These are phyloP conservation scores for Pseudotulostoma volvatum DNA, from an alignment of 495 filamentous ascomycete genomes.

Conservation along the genomic window DNA sequence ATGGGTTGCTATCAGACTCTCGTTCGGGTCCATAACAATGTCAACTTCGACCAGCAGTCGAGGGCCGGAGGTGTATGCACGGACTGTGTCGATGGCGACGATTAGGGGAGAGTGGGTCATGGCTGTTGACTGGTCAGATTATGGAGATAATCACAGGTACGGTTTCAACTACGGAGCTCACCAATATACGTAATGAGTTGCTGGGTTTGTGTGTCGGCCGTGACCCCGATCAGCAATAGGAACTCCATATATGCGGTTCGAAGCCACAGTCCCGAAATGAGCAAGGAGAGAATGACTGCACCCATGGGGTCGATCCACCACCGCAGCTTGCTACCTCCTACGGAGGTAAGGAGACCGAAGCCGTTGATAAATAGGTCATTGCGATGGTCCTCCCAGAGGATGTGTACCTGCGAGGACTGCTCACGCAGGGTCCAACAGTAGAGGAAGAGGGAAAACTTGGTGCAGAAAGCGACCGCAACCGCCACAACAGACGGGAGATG, in stretches of 20 bases:
- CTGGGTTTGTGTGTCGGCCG: constrained; percentile 69
- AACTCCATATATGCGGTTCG: constrained; percentile 80
- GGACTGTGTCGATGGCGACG: constrained; percentile 79
- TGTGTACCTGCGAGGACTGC: constrained; percentile 77
- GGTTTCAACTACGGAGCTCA: constrained; percentile 15
- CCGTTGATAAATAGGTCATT: constrained; percentile 84
- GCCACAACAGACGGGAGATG: constrained; percentile 76
- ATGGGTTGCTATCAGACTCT: constrained; percentile 62
- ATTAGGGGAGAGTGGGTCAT: constrained; percentile 80
- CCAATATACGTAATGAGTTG: constrained; percentile 95
- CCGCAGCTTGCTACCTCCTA: constrained; percentile 67
- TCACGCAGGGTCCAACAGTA: constrained; percentile 88
- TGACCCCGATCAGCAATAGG: constrained; percentile 75
- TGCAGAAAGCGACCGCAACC: constrained; percentile 67
- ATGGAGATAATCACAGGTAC: neutral
- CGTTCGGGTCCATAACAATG: constrained; percentile 61
- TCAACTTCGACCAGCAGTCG: constrained; percentile 83
- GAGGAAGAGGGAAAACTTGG: constrained; percentile 68
- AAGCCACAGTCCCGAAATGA: constrained; percentile 68
- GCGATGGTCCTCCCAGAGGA: constrained; percentile 84
- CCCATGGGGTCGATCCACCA: constrained; percentile 97
- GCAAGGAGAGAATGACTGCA: constrained; percentile 62
- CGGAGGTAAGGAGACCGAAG: constrained; percentile 76
- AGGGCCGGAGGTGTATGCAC: constrained; percentile 82
- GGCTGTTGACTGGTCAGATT: constrained; percentile 18